Evolutionary conservation across 1,284 basidiomycete species (phyloP).

Genomic region (Pseudozyma sp.): DNA sequence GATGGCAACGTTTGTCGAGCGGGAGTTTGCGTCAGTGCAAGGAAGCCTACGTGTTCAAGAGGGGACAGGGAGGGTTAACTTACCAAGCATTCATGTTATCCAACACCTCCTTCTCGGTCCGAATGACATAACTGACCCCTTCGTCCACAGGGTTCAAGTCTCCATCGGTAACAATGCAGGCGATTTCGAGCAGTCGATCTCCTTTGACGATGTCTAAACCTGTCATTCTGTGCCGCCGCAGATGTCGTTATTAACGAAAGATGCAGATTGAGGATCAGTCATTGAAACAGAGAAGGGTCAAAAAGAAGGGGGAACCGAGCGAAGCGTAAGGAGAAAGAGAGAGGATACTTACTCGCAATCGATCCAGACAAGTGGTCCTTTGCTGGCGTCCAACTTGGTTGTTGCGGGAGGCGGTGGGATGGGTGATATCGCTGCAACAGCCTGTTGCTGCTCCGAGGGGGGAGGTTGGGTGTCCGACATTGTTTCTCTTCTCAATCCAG

Average conservation of each 20-base stretch:
- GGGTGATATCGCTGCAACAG: conserved; percentile 8
- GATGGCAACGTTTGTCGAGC: neutral
- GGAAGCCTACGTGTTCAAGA: neutral
- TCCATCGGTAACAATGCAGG: conserved; percentile 83
- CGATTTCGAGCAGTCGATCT: conserved; percentile 81
- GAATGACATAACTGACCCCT: conserved; percentile 79
- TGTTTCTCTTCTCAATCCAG: too few species aligned
- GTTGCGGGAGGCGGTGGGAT: conserved; percentile 58
- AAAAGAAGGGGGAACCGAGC: neutral
- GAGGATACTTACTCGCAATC: conserved; percentile 76
- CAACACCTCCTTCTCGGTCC: conserved; percentile 75
- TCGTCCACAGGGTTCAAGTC: conserved; percentile 79
- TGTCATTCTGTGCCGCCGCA: conserved; percentile 74
- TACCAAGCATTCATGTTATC: conserved; percentile 71
- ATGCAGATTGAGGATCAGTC: conserved; percentile 73
- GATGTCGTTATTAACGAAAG: neutral
- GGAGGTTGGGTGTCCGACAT: neutral
- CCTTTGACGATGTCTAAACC: conserved; percentile 74
- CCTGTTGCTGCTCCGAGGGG: neutral
- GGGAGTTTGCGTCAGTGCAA: neutral
- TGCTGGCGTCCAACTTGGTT: conserved; percentile 56
- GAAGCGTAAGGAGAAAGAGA: neutral
- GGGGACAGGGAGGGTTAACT: neutral
- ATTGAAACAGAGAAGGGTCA: conserved; percentile 83
- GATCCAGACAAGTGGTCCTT: conserved; percentile 85